These are phyloP conservation scores for Xylaria venustula DNA, from an alignment of 495 filamentous ascomycete genomes.

Conservation along the genomic window DNA sequence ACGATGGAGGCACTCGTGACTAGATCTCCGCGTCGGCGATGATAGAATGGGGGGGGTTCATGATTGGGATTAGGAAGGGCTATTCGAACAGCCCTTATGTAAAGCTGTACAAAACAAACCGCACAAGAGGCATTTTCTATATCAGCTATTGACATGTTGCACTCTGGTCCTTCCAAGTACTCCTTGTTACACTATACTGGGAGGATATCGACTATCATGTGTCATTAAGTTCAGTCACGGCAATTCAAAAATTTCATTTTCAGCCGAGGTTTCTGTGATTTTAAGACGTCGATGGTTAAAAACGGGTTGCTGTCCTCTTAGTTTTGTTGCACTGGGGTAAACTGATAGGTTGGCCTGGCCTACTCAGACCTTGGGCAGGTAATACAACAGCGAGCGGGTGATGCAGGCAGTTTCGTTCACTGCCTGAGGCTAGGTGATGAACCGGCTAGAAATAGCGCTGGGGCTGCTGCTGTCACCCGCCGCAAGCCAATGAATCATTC, in stretches of 20 bases:
- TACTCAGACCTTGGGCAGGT: neutral
- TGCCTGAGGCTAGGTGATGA: neutral
- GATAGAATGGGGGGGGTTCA: neutral
- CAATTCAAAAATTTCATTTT: neutral
- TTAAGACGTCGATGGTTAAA: neutral
- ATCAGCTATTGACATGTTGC: neutral
- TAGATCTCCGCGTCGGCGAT: conserved; percentile 4
- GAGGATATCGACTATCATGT: neutral
- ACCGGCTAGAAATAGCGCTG: neutral
- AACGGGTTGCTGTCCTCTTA: neutral
- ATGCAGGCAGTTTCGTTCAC: too few species aligned
- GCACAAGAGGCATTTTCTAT: conserved; percentile 10
- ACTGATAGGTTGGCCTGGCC: too few species aligned
- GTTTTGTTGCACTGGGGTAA: neutral
- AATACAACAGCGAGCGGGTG: neutral
- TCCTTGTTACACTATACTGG: neutral
- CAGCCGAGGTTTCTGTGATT: neutral
- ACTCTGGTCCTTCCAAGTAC: neutral
- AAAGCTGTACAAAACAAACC: conserved; percentile 32
- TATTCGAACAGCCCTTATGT: conserved; percentile 20
- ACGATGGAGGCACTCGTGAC: conserved; percentile 13
- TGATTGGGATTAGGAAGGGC: conserved; percentile 1
- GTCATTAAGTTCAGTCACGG: neutral
- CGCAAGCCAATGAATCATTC: neutral
- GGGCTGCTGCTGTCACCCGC: neutral